Conservation (phyloP, 1,284 basidiomycete species). For the Sphagnurus paluster region DNA sequence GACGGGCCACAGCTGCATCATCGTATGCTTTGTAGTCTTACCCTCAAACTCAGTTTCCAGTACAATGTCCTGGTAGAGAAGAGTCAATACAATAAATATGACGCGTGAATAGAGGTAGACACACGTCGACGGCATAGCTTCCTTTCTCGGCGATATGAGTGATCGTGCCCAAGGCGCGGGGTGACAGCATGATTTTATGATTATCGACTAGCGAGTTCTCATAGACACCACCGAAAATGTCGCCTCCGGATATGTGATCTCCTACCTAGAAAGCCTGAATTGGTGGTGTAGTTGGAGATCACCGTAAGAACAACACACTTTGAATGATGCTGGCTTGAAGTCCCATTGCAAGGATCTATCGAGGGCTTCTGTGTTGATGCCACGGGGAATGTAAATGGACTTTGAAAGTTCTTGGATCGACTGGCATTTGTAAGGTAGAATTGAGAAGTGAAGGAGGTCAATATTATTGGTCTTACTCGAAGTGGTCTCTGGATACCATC, state of each 20-base stretch:
- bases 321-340: slow-evolving; percentile 86
- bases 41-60: slow-evolving; percentile 98
- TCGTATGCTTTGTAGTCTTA: slow-evolving; percentile 89
- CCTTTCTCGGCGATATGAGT: slow-evolving; percentile 95
- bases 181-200: slow-evolving; percentile 97
- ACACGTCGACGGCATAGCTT: slow-evolving; percentile 87
- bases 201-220: slow-evolving; percentile 97
- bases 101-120: slow-evolving; percentile 27
- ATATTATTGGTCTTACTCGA: slow-evolving; percentile 55
- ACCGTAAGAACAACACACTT: slow-evolving; percentile 42
- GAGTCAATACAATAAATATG: slow-evolving; percentile 7
- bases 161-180: slow-evolving; percentile 93
- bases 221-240: slow-evolving; percentile 94
- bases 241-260: slow-evolving; percentile 96
- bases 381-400: slow-evolving; percentile 98
- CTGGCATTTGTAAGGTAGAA: slow-evolving; percentile 39
- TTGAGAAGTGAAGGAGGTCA: slow-evolving; percentile 15
- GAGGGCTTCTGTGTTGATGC: slow-evolving; percentile 96
- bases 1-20: slow-evolving; percentile 99
- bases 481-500: slow-evolving; percentile 96
- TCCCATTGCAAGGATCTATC: slow-evolving; percentile 93
- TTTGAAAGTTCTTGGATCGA: slow-evolving; percentile 95
- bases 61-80: slow-evolving; percentile 74
- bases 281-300: slow-evolving; percentile 4
- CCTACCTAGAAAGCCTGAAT: slow-evolving; percentile 60